phyloP scores from a whole-genome alignment of 75 land plant genomes.

The Sequoia sempervirens region DNA sequence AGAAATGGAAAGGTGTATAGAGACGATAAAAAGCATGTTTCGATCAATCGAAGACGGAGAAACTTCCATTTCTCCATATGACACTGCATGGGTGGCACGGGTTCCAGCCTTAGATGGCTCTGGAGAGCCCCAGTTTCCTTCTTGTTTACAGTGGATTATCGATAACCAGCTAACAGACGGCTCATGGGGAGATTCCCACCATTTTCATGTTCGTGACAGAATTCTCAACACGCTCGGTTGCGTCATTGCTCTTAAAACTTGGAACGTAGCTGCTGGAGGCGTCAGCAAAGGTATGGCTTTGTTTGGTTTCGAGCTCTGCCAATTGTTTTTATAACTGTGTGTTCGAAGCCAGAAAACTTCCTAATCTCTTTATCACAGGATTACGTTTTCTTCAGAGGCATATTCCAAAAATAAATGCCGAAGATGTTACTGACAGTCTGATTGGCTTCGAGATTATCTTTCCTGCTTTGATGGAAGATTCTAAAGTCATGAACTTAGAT shows the following conservation, averaged over 20 bases:
- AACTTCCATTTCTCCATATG: constrained; percentile 58
- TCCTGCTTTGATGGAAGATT: constrained; percentile 72
- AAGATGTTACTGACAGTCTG: constrained; percentile 66
- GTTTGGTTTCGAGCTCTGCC: no score
- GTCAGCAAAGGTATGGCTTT: constrained; percentile 26
- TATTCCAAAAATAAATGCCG: constrained; percentile 48
- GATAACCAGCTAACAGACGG: constrained; percentile 75
- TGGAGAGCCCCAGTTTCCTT: constrained; percentile 34
- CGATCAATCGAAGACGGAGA: constrained; percentile 58
- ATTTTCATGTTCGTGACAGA: constrained; percentile 62
- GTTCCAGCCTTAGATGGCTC: constrained; percentile 34
- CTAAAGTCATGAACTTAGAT: constrained; percentile 50
- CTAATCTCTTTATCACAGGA: constrained; percentile 23
- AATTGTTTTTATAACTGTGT: no score
- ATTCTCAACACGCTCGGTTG: constrained; percentile 73
- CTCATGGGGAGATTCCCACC: constrained; percentile 66
- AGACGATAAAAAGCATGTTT: constrained; percentile 33
- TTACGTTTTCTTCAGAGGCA: constrained; percentile 48
- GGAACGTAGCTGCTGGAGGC: constrained; percentile 28
- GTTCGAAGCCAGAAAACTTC: neutral
- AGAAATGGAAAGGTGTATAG: constrained; percentile 17
- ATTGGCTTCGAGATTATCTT: constrained; percentile 90
- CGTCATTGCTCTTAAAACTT: constrained; percentile 60
- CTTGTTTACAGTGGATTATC: constrained; percentile 59
- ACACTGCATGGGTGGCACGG: constrained; percentile 78